A percentile compares a stretch with the other conserved stretches of the same genome.
These are phyloP conservation scores for Ophiostoma ips DNA, from an alignment of 2,329 filamentous ascomycete genomes.

Conservation along the genomic window DNA sequence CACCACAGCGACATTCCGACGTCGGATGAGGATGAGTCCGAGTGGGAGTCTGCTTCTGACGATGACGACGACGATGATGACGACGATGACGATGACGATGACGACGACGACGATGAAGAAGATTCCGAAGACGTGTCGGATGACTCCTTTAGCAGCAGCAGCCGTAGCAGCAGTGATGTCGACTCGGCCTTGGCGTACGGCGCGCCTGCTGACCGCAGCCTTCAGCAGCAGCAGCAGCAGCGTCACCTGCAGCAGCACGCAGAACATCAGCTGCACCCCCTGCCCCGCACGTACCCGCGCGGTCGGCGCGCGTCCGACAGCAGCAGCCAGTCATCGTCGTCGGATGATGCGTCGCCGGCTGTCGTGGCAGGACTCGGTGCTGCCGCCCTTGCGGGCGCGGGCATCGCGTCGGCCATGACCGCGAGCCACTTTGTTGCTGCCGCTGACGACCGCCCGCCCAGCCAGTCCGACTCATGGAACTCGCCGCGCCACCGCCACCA, in stretches of 20 bases:
- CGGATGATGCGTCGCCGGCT: not conserved
- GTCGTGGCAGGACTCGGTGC: not conserved
- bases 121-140: not conserved
- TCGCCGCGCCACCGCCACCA: no score
- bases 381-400: not conserved
- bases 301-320: not conserved
- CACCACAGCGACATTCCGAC: constrained; percentile 9
- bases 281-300: constrained; percentile 9
- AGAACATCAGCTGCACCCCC: not conserved
- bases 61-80: constrained; percentile 22
- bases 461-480: constrained; percentile 11
- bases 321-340: not conserved
- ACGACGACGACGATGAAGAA: constrained; percentile 21
- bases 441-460: constrained; percentile 7
- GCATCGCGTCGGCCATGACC: not conserved
- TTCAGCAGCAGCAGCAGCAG: constrained; percentile 6
- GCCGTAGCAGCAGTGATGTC: constrained; percentile 24
- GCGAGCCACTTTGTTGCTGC: not conserved
- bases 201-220: constrained; percentile 12
- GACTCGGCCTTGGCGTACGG: constrained; percentile 32
- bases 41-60: constrained; percentile 44
- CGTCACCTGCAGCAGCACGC: constrained; percentile 16
- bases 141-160: constrained; percentile 26
- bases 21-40: constrained; percentile 31
- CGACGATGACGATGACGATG: constrained; percentile 18